These are phyloP conservation scores for Aspergillus proliferans DNA, from an alignment of 2,329 filamentous ascomycete genomes.

Conservation along the genomic window DNA sequence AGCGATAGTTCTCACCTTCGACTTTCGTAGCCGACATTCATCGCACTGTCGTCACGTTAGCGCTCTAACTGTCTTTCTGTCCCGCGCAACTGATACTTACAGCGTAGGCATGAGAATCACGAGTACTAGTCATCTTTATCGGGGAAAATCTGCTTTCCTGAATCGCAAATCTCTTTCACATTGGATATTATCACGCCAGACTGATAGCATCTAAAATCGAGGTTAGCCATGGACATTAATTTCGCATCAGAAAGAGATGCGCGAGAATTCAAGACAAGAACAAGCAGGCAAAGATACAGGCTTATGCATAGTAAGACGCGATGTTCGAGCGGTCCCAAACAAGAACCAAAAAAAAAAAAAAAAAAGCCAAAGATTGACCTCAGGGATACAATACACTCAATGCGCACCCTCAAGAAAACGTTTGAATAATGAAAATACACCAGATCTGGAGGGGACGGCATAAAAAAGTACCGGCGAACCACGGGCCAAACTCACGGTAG, in stretches of 20 bases:
- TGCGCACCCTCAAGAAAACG: no score
- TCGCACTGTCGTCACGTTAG: constrained; percentile 24
- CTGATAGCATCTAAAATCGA: constrained; percentile 24
- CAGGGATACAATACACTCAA: no score
- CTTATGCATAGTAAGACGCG: no score
- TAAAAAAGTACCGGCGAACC: constrained; percentile 2
- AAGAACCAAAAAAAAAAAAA: no score
- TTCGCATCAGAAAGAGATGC: no score
- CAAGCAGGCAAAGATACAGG: no score
- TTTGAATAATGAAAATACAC: not conserved
- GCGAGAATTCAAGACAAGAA: no score
- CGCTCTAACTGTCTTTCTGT: not conserved
- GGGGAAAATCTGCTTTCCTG: constrained; percentile 13
- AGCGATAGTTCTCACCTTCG: constrained; percentile 23
- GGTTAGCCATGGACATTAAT: constrained; percentile 13
- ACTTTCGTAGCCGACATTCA: constrained; percentile 36
- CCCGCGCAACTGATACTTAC: constrained; percentile 19
- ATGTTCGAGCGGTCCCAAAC: no score
- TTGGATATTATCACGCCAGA: constrained; percentile 23
- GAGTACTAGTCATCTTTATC: constrained; percentile 34
- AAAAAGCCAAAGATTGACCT: no score
- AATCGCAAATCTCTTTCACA: constrained; percentile 21
- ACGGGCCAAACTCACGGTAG: constrained; percentile 28
- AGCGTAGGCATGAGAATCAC: constrained; percentile 37
- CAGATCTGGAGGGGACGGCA: not conserved